Percentiles rank a stretch among this genome's conserved stretches.
Conservation (phyloP, 805 yeast species). For the Pichia paraexigua region DNA sequence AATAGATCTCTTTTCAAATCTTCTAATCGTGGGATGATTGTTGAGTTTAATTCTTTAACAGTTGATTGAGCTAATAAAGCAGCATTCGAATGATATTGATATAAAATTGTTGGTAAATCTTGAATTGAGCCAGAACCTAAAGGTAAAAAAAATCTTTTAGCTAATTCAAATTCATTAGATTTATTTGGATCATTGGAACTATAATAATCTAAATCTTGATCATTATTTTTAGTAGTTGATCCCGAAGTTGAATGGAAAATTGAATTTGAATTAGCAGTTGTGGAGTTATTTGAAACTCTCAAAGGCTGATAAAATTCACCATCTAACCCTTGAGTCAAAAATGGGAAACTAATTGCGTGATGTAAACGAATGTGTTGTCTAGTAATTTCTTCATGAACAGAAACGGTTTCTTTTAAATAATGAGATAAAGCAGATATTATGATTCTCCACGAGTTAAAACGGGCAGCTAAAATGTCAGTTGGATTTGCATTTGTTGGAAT, state of each 20-base stretch:
- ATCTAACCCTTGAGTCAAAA: slow-evolving; percentile 37
- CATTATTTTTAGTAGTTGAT: slow-evolving; percentile 2
- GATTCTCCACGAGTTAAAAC: slow-evolving; percentile 83
- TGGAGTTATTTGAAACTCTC: slow-evolving; percentile 17
- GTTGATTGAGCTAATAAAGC: slow-evolving; percentile 51
- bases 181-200: slow-evolving; percentile 16
- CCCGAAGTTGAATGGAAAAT: slow-evolving; percentile 6
- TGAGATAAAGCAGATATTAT: slow-evolving; percentile 66
- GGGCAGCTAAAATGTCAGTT: slow-evolving; percentile 74
- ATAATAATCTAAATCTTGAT: slow-evolving; percentile 6
- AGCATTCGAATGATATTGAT: slow-evolving; percentile 45
- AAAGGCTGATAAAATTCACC: slow-evolving; percentile 33
- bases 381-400: slow-evolving; percentile 81
- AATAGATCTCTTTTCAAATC: slow-evolving; percentile 67
- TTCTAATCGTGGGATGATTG: slow-evolving; percentile 59
- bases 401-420: slow-evolving; percentile 71
- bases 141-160: slow-evolving; percentile 56
- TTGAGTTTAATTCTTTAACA: slow-evolving; percentile 51
- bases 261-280: slow-evolving; percentile 1
- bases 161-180: slow-evolving; percentile 29
- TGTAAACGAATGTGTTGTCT: slow-evolving; percentile 76
- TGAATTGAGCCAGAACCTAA: slow-evolving; percentile 74
- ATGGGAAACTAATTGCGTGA: slow-evolving; percentile 60
- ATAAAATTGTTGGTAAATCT: slow-evolving; percentile 66
- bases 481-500: slow-evolving; percentile 65